These are phyloP conservation scores for Didymosphaeria variabile DNA, from an alignment of 2,329 filamentous ascomycete genomes.

Conservation along the genomic window DNA sequence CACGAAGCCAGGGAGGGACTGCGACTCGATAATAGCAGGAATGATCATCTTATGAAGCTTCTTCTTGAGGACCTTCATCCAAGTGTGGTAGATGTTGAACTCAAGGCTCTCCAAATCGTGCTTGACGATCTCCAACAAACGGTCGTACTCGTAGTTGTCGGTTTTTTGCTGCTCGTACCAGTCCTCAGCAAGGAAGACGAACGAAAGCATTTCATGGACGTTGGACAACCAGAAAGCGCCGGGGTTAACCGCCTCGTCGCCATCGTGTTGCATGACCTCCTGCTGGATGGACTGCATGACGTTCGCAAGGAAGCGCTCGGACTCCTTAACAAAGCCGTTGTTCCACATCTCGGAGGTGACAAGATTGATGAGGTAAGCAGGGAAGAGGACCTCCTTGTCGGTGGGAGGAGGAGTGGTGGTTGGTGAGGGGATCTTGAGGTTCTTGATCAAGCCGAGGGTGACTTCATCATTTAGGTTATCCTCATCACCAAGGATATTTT, in stretches of 20 bases:
- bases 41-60: constrained; percentile 99
- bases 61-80: constrained; percentile 99
- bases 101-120: constrained; percentile 97
- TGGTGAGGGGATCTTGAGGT: constrained; percentile 93
- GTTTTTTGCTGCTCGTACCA: constrained; percentile 99
- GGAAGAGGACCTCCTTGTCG: constrained; percentile 98
- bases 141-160: constrained; percentile 98
- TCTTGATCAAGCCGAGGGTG: constrained; percentile 92
- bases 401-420: constrained; percentile 87
- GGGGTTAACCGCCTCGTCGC: constrained; percentile 95
- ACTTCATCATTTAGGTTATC: constrained; percentile 97
- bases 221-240: constrained; percentile 99
- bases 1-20: constrained; percentile 96
- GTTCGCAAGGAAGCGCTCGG: constrained; percentile 96
- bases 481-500: constrained; percentile 92
- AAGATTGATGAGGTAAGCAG: constrained; percentile 97
- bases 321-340: constrained; percentile 99
- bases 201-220: constrained; percentile 99
- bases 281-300: constrained; percentile 99
- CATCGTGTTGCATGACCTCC: constrained; percentile 98
- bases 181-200: constrained; percentile 98
- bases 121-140: constrained; percentile 97
- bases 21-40: constrained; percentile 97
- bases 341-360: constrained; percentile 99
- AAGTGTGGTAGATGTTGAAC: constrained; percentile 99